Percentiles rank a stretch among this genome's conserved stretches.
Conservation (phyloP, 108 stramenopile genomes). For the Stephanodiscus minutulus region DNA sequence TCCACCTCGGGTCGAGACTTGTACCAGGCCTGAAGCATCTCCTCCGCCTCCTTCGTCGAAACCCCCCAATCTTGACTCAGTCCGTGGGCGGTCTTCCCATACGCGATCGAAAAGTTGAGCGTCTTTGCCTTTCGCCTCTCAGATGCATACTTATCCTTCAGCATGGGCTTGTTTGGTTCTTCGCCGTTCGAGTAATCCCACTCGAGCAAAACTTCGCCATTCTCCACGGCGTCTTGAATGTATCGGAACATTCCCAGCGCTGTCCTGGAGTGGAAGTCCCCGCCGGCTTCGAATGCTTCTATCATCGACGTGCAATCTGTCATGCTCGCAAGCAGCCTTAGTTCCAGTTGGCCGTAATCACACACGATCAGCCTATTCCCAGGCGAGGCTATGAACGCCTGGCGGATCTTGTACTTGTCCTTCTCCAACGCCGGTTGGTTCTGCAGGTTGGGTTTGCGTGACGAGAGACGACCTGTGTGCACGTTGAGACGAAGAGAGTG, state of each 20-base stretch:
- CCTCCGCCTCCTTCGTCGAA: conserved; percentile 82
- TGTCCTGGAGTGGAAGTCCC: conserved; percentile 98
- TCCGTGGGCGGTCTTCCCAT: conserved; percentile 99
- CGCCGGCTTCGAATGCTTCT: conserved; percentile 94
- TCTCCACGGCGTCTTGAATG: conserved; percentile 89
- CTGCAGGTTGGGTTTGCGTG: conserved; percentile 96
- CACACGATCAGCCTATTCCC: conserved; percentile 96
- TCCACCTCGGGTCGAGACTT: conserved; percentile 93
- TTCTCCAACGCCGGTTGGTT: conserved; percentile 99
- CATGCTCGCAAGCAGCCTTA: conserved; percentile 95
- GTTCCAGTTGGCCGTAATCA: conserved; percentile 99
- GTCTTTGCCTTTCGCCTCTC: conserved; percentile 98
- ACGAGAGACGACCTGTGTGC: conserved; percentile 96
- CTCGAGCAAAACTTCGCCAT: conserved; percentile 95
- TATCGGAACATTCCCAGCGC: conserved; percentile 99
- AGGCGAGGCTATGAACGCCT: conserved; percentile 91
- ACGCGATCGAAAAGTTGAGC: conserved; percentile 99
- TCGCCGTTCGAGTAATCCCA: conserved; percentile 94
- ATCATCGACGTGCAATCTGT: conserved; percentile 97
- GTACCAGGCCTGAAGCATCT: conserved; percentile 96
- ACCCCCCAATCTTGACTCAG: conserved; percentile 98
- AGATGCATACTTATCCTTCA: conserved; percentile 97
- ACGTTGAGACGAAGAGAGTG: background rate
- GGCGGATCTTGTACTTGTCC: conserved; percentile 90
- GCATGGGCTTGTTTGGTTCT: conserved; percentile 90